Evolutionary conservation across 1,284 basidiomycete species (phyloP), one percentile per base, ranked within the genome.

Genomic region (Cutaneotrichosporon curvatum): DNA sequence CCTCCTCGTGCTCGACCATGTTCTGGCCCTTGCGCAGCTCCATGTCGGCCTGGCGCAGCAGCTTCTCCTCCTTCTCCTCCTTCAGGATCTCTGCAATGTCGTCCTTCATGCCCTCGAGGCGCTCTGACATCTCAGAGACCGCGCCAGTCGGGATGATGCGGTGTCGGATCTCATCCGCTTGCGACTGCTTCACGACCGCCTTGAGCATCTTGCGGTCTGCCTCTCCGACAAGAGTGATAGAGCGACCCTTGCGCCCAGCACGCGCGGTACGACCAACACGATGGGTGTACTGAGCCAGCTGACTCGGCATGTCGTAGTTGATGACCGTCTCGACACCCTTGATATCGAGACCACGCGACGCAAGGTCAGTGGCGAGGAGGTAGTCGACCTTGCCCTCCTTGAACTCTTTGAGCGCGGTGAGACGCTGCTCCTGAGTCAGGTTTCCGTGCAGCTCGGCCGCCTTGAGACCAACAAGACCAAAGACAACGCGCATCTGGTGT

Each of bases 261-360:
- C 94, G 84, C 18, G 94, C 94, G 31, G 94, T 98, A 70, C 94
- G 81, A 59, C 94, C 94, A 20, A 97, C 92, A 50, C 94, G 85
- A 71, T 98, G 94, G 31, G 96, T 78, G 73, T 98, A 98, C 62
- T 92, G 89, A 11, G 89, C 83, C 34, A 96, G 77, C 63, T 94
- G 87, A 16, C 81, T 80, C 4, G 94, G 92, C 92, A 97, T 95
- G 70, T 97, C 92, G 67, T 91, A 96, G 71, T 97, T 97, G 67
- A 96, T 89, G 48, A 97, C 89, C 0, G 89, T 92, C 64, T 95
- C 87, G n/a, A 96, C 85, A 16, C 91, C 92, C 62, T 92, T 94
- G 74, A 97, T 96, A 73, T 97, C 92, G 25, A 97, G 77, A 72
- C 92, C 92, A 59, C 92, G 84, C 52, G 89, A 87, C 20, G 94